Evolutionary conservation across 2,329 filamentous ascomycete genomes (phyloP), one percentile per base, ranked within the genome.

Genomic region (Ophiostoma sp.): DNA sequence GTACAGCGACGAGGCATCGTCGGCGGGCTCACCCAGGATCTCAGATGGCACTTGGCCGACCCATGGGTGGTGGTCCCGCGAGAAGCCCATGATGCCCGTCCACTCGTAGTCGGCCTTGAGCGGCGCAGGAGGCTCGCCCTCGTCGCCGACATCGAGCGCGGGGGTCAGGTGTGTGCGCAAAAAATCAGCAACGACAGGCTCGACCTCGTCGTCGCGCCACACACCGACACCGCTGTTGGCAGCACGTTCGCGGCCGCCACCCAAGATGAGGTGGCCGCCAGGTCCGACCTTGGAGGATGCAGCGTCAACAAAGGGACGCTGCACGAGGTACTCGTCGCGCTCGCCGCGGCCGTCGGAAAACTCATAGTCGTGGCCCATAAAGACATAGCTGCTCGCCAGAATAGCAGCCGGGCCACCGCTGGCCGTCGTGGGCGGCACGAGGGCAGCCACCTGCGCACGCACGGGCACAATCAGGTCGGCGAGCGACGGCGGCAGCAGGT

Each of bases 31-130:
- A 18, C 63, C 63, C 3, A 64, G 63, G 16, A 45, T 8, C 14
- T 36, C 38, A 83, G 78, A 38, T 0, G 87, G 87, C n/a, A 93
- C 84, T 9, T 79, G 77, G 0, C 90, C 91, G 2, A 93, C 87
- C 87, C 88, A 93, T 0, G 91, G 89, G 66, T 83, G 76, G 0
- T 83, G 79, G 75, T 93, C 91, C 6, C 86, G 79, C 42, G 85
- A 87, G 76, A 87, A 93, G 0, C 88, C 90, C 90, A 93, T 93
- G 72, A 93, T 89, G 0, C 91, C 91, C 1, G 89, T 91, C 91
- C 91, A 94, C 75, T 90, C 86, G 75, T 84, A 85, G 42, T 83
- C 77, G 9, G 84, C 81, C 36, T 78, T 74, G 27, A 91, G 76
- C 62, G 81, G 60, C 1, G 58, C 58, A n/a, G 58, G 58, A 14